These are phyloP conservation scores for Hibiscus tridactylites DNA, from an alignment of 345 rosid genomes.

Conservation along the genomic window DNA sequence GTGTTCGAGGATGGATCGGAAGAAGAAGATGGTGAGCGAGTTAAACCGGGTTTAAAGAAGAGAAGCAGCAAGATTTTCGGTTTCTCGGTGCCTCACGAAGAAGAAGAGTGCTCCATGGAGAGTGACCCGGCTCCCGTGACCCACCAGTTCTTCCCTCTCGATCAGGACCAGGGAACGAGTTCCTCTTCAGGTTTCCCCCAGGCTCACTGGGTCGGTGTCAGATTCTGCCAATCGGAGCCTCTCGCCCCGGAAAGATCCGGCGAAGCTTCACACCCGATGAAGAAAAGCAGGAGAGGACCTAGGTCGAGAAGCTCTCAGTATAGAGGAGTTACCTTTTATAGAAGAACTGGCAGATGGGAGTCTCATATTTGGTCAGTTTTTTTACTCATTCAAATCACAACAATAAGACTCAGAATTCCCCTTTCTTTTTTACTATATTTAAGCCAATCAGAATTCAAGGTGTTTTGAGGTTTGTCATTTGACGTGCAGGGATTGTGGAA, in stretches of 20 bases:
- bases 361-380: slow-evolving; percentile 86
- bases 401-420: neutral
- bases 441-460: slow-evolving; percentile 11
- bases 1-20: slow-evolving; percentile 73
- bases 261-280: slow-evolving; percentile 54
- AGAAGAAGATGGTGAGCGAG: slow-evolving; percentile 41
- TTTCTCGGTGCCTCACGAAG: slow-evolving; percentile 27
- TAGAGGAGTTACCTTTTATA: slow-evolving; percentile 91
- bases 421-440: neutral
- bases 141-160: slow-evolving; percentile 71
- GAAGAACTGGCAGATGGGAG: slow-evolving; percentile 99
- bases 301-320: slow-evolving; percentile 96
- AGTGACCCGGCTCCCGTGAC: slow-evolving; percentile 56
- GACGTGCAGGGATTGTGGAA: slow-evolving; percentile 93
- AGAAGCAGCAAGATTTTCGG: slow-evolving; percentile 47
- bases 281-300: slow-evolving; percentile 94
- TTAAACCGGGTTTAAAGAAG: slow-evolving; percentile 19
- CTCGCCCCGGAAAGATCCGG: slow-evolving; percentile 26
- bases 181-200: slow-evolving; percentile 40
- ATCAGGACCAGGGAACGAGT: slow-evolving; percentile 40
- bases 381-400: neutral
- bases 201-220: slow-evolving; percentile 62
- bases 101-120: slow-evolving; percentile 18
- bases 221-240: slow-evolving; percentile 56
- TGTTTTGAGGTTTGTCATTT: neutral